A percentile compares a stretch with the other conserved stretches of the same genome.
phyloP scores from a whole-genome alignment of 139 green algal genomes.

The Asterochloris sp. region DNA sequence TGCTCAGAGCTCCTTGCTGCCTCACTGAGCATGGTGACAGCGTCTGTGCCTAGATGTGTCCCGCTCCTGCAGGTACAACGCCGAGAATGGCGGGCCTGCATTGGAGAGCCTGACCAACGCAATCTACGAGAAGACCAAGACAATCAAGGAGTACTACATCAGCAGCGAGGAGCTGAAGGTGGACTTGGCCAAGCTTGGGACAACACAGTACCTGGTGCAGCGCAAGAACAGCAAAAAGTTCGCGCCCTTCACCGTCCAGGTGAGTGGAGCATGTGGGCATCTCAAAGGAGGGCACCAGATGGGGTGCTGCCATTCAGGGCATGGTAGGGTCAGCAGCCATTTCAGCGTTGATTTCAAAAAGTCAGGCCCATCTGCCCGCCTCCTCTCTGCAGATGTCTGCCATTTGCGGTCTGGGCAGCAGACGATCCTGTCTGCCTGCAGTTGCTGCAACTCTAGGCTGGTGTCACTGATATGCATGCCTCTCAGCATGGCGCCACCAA shows the following conservation, averaged over 20 bases:
- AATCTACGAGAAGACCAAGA: conserved; percentile 84
- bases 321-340: too few species aligned
- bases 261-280: conserved; percentile 19
- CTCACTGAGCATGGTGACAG: too few species aligned
- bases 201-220: conserved; percentile 26
- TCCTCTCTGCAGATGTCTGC: too few species aligned
- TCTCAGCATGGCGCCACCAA: not conserved
- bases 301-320: too few species aligned
- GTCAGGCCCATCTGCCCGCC: too few species aligned
- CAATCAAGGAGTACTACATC: conserved; percentile 72
- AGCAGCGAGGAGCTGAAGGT: conserved; percentile 73
- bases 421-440: not conserved
- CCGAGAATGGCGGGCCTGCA: conserved; percentile 79
- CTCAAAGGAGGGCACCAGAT: too few species aligned
- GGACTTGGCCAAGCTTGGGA: conserved; percentile 72
- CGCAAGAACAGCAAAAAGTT: conserved; percentile 47
- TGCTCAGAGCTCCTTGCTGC: too few species aligned
- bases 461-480: not conserved
- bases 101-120: conserved; percentile 92
- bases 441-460: not conserved
- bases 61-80: conserved; percentile 74
- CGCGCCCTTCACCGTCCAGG: conserved; percentile 84
- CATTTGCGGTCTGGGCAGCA: too few species aligned
- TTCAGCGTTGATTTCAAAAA: too few species aligned
- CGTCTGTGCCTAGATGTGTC: not conserved